Percentiles rank a stretch among this genome's conserved stretches.
Conservation (phyloP, 2,329 filamentous ascomycete genomes). For the Sphaerulina musiva region DNA sequence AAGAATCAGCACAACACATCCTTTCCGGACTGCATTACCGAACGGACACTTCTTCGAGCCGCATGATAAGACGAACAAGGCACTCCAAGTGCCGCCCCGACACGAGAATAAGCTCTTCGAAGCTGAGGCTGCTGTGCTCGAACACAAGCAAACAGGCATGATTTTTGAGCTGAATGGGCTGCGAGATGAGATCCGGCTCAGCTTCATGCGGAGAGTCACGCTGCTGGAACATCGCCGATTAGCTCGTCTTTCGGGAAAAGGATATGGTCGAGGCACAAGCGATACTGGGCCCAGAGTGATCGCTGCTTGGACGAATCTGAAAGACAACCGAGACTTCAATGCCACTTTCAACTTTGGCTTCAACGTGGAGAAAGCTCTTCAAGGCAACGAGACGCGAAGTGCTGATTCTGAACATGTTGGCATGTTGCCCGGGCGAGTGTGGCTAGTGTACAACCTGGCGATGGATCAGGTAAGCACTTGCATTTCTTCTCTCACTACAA, state of each 20-base stretch:
- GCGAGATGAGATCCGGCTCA: constrained; percentile 26
- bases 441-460: constrained; percentile 23
- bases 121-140: constrained; percentile 28
- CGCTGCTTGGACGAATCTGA: constrained; percentile 27
- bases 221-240: constrained; percentile 32
- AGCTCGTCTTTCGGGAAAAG: constrained; percentile 27
- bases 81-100: constrained; percentile 28
- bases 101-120: constrained; percentile 32
- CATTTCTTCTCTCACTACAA: background rate
- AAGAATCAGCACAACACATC: constrained; percentile 29
- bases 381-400: constrained; percentile 9
- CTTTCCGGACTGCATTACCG: constrained; percentile 21
- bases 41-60: constrained; percentile 25
- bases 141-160: constrained; percentile 32
- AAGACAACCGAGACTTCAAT: constrained; percentile 33
- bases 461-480: constrained; percentile 26
- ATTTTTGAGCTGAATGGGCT: constrained; percentile 34
- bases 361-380: constrained; percentile 27
- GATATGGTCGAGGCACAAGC: constrained; percentile 14
- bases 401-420: background rate
- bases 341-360: constrained; percentile 32
- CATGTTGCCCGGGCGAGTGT: constrained; percentile 15
- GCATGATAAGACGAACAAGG: constrained; percentile 24
- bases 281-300: constrained; percentile 24
- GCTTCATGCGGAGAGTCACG: constrained; percentile 29